Evolutionary conservation across 441 rosid species (phyloP).

Genomic region (Kokia cookei): DNA sequence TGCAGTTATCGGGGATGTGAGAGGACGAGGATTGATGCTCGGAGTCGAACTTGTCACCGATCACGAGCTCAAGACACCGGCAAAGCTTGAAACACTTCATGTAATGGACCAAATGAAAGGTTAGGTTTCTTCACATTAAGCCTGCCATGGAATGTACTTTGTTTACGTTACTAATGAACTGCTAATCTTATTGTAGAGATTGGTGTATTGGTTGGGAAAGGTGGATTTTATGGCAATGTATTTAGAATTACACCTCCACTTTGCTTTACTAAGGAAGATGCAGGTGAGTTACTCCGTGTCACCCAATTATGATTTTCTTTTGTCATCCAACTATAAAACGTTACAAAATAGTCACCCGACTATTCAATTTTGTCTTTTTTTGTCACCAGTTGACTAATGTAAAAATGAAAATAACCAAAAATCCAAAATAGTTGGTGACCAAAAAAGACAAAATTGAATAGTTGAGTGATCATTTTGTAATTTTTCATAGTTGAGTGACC

Average conservation of each 20-base stretch:
- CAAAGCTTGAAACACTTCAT: constrained; percentile 56
- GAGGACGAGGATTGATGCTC: constrained; percentile 83
- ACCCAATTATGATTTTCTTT: no score
- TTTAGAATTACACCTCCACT: constrained; percentile 92
- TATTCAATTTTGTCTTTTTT: no score
- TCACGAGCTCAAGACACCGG: constrained; percentile 62
- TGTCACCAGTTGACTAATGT: no score
- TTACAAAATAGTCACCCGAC: no score
- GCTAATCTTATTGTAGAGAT: constrained; percentile 33
- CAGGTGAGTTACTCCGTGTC: constrained; percentile 34
- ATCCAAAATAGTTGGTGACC: no score
- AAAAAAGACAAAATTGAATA: no score
- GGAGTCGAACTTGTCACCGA: constrained; percentile 91
- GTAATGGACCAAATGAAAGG: constrained; percentile 88
- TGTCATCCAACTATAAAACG: no score
- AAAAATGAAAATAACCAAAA: no score
- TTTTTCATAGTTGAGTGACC: no score
- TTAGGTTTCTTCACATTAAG: constrained; percentile 5
- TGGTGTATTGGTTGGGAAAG: constrained; percentile 85
- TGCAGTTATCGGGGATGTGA: constrained; percentile 84
- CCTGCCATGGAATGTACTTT: background rate
- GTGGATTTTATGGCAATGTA: constrained; percentile 81
- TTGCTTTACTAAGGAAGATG: constrained; percentile 77
- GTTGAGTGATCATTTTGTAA: no score
- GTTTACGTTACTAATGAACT: constrained; percentile 3